Base-by-base conservation (phyloP, 345 rosid genomes). In the Excoecaria agallocha region DNA sequence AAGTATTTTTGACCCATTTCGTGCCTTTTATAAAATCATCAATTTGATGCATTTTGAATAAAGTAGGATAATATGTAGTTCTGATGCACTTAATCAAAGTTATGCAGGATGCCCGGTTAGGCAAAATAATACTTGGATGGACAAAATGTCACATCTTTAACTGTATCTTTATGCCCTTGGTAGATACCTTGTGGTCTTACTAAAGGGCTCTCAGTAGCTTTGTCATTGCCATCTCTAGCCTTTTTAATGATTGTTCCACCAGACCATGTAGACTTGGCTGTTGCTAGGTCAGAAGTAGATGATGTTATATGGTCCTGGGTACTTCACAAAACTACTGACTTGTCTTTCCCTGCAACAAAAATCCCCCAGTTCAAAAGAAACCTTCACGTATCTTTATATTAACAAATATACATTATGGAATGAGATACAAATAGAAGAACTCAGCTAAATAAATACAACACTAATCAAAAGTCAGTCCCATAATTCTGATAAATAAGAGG, bases 121-220 rank as follows among this genome's bases (percentile, higher is more conserved):
- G 81, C 92, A 89, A 83, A 96, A 96, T 19, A 97, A 30, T 88
- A 96, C 99, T 96, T 93, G 72, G 96, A 89, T 3, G 98, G 99
- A 81, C 92, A 89, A 83, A 96, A 96, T 19, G 98, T 72, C 55
- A 96, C 99, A 77, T 96, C 99, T 86, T 96, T 98, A 76, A 96
- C 98, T 1, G 98, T 96, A 79, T 96, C 99, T 49, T 87, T 93
- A 75, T 96, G 99, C 72, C 99, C 99, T 71, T 65, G 76, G 81
- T 89, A 96, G 51, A 93, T 74, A 76, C 99, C 99, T 70, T 98
- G 90, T n/a, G 99, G 97, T 76, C 95, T 95, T 66, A 91, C 86
- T 75, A 88, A 58, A 74, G 98, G 93, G 69, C 93, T 82, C 63
- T 85, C 91, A 66, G 86, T 82, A 68, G 82, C 76, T 80, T 86